Percentiles rank a stretch among this genome's conserved stretches.
Conservation (phyloP, 805 yeast genomes). For the Metschnikowia kunwiensis region DNA sequence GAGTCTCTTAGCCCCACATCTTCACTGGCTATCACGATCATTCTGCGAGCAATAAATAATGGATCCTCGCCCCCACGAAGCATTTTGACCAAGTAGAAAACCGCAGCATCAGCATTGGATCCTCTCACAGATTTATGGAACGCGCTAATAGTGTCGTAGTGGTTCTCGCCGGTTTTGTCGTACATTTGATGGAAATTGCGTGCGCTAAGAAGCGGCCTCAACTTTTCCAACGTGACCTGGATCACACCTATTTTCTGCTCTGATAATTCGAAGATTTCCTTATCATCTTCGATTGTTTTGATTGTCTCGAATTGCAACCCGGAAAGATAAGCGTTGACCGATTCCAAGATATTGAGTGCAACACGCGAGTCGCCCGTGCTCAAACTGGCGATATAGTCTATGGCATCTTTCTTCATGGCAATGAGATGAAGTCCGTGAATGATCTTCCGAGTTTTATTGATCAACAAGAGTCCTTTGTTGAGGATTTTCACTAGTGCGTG, state of each 20-base stretch:
- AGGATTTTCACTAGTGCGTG: conserved; percentile 35
- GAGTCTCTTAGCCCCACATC: conserved; percentile 89
- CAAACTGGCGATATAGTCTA: conserved; percentile 66
- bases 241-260: conserved; percentile 28
- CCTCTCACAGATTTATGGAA: conserved; percentile 94
- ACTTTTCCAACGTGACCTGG: conserved; percentile 35
- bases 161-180: conserved; percentile 86
- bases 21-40: conserved; percentile 94
- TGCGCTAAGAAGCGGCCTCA: conserved; percentile 43
- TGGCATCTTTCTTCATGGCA: conserved; percentile 51
- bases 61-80: conserved; percentile 93
- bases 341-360: conserved; percentile 76
- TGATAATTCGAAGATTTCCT: conserved; percentile 11
- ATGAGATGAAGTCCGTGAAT: conserved; percentile 49
- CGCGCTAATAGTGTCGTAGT: conserved; percentile 93
- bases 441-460: conserved; percentile 58
- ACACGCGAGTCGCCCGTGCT: conserved; percentile 88
- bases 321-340: conserved; percentile 55
- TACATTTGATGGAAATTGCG: conserved; percentile 55
- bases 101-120: conserved; percentile 81
- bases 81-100: conserved; percentile 86
- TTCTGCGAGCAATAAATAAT: conserved; percentile 78
- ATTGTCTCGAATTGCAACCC: conserved; percentile 23
- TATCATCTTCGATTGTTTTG: conserved; percentile 12
- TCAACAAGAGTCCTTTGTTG: conserved; percentile 42